Conservation (phyloP, 805 yeast genomes). For the Myxozyma neotropica region DNA sequence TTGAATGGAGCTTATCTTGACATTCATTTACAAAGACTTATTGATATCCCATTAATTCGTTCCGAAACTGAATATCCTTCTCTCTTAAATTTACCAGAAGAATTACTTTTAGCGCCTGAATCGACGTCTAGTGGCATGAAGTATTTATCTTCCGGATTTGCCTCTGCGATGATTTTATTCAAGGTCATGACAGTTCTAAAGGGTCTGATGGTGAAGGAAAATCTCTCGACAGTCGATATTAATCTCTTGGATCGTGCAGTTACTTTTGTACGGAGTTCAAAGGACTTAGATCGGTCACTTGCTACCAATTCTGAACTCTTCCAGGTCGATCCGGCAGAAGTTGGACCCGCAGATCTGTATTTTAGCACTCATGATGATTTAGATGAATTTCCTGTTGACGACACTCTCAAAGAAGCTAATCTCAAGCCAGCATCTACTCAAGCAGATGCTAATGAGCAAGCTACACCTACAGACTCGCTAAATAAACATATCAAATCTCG, state of each 20-base stretch:
- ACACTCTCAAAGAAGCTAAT: background rate
- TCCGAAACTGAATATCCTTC: constrained; percentile 9
- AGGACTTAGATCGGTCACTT: constrained; percentile 6
- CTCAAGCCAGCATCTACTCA: background rate
- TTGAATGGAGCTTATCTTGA: constrained; percentile 25
- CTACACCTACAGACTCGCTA: constrained; percentile 5
- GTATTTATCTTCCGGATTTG: constrained; percentile 13
- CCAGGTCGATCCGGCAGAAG: background rate
- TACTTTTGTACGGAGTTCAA: constrained; percentile 5
- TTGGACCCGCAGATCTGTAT: background rate
- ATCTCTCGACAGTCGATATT: background rate
- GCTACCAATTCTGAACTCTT: constrained; percentile 13
- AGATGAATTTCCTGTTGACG: background rate
- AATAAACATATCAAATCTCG: constrained; percentile 8
- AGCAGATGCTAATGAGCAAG: background rate
- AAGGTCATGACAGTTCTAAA: constrained; percentile 13
- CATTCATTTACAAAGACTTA: constrained; percentile 10
- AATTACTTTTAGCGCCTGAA: background rate
- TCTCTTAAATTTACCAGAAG: constrained; percentile 16
- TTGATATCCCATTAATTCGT: background rate
- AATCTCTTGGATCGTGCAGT: constrained; percentile 18
- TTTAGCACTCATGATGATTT: constrained; percentile 12
- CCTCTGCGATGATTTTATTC: constrained; percentile 14
- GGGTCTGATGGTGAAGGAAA: constrained; percentile 22
- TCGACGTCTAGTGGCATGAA: constrained; percentile 2